Conservation (phyloP, 2,329 filamentous ascomycete species). For the Penicillium sp. region DNA sequence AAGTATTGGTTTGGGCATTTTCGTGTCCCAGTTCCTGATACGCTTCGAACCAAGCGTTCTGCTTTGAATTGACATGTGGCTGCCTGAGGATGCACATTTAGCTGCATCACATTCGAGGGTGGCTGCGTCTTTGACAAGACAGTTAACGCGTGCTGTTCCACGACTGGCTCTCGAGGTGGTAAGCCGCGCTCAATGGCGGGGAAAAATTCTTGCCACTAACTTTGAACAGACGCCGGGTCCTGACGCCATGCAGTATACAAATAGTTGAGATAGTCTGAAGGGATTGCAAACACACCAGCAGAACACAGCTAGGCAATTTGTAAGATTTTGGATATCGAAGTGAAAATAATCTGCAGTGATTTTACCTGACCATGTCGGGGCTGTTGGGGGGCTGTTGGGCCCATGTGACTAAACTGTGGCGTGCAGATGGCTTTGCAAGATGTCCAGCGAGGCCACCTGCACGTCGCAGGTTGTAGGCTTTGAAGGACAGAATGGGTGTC, state of each 20-base stretch:
- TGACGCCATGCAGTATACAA: conserved; percentile 98
- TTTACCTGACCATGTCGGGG: background rate
- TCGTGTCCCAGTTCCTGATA: conserved; percentile 97
- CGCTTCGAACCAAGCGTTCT: conserved; percentile 87
- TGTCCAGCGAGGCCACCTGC: background rate
- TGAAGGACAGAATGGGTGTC: background rate
- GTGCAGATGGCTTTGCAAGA: conserved; percentile 52
- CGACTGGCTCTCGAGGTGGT: conserved; percentile 64
- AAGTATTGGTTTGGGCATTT: conserved; percentile 93
- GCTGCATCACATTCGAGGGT: conserved; percentile 86
- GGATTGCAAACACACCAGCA: conserved; percentile 68
- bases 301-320: background rate
- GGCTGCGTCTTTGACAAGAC: no score
- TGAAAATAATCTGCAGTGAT: background rate
- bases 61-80: conserved; percentile 85
- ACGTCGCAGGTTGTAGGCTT: background rate
- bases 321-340: background rate
- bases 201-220: conserved; percentile 99
- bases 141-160: conserved; percentile 49
- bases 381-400: background rate
- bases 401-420: background rate
- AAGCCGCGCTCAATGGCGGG: conserved; percentile 96
- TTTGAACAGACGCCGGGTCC: conserved; percentile 86
- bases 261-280: conserved; percentile 97
- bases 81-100: conserved; percentile 81